Conservation (phyloP, 1,284 basidiomycete species). For the Vanrija pseudolonga region DNA sequence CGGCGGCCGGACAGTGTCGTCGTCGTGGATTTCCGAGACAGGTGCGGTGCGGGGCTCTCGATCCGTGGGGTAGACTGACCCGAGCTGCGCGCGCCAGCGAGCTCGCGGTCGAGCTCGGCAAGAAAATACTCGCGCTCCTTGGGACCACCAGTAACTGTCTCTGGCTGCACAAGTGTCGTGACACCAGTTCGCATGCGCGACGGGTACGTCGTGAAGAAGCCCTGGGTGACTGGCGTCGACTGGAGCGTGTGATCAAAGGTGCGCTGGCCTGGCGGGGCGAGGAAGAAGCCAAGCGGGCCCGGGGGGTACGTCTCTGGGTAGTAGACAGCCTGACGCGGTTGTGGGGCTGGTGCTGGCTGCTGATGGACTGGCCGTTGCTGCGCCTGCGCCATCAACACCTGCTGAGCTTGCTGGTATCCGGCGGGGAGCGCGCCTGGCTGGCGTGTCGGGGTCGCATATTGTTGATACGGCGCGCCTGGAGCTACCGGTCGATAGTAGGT, state of each 20-base stretch:
- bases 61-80: constrained; percentile 33
- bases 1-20: constrained; percentile 45
- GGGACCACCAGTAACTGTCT: constrained; percentile 51
- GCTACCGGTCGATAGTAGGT: too few species aligned
- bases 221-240: constrained; percentile 56
- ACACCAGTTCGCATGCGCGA: constrained; percentile 90
- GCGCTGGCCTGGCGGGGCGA: constrained; percentile 40
- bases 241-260: constrained; percentile 31
- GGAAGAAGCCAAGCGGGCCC: constrained; percentile 39
- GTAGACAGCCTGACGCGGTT: constrained; percentile 1
- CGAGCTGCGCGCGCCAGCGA: constrained; percentile 7
- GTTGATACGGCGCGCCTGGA: too few species aligned
- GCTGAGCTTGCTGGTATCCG: neutral
- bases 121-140: constrained; percentile 48
- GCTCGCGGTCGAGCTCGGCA: constrained; percentile 39
- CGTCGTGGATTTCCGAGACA: constrained; percentile 35
- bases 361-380: neutral
- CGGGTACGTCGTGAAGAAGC: constrained; percentile 75
- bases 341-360: neutral
- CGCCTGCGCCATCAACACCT: neutral
- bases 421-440: too few species aligned
- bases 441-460: too few species aligned
- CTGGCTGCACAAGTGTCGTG: constrained; percentile 87
- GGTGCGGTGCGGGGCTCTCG: constrained; percentile 29
- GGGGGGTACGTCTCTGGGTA: constrained; percentile 21